A percentile compares a stretch with the other conserved stretches of the same genome.
phyloP scores from a whole-genome alignment of 1,139 yeast species.

The Magnusiomyces magnusii region DNA sequence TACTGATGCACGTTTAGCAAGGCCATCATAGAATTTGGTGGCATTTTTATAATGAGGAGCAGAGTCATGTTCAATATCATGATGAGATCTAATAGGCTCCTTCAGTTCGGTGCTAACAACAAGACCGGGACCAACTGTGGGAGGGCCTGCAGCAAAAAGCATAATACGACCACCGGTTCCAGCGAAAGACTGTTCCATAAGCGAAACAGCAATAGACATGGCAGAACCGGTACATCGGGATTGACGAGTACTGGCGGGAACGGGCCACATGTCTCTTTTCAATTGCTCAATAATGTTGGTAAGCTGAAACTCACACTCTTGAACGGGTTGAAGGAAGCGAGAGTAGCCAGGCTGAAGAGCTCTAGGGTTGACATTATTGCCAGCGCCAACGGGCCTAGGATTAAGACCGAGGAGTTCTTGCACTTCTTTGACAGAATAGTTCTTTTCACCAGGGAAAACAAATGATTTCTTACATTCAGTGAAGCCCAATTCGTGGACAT shows the following conservation, averaged over 20 bases:
- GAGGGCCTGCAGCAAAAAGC: constrained; percentile 91
- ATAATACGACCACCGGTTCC: constrained; percentile 87
- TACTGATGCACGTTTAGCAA: constrained; percentile 61
- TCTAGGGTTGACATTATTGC: constrained; percentile 3
- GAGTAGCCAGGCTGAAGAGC: constrained; percentile 40
- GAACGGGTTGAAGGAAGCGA: constrained; percentile 79
- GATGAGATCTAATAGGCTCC: constrained; percentile 96
- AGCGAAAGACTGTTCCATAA: constrained; percentile 80
- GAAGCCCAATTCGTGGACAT: constrained; percentile 85
- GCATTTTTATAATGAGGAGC: constrained; percentile 91
- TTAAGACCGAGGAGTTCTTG: constrained; percentile 62
- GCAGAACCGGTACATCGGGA: constrained; percentile 94
- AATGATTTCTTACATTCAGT: constrained; percentile 70
- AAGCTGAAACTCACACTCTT: constrained; percentile 80
- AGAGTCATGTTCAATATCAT: constrained; percentile 82
- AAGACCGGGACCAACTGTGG: constrained; percentile 92
- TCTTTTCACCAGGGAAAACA: constrained; percentile 91
- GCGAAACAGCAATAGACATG: constrained; percentile 69
- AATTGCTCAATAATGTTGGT: constrained; percentile 74
- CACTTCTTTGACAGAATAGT: constrained; percentile 68
- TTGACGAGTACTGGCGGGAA: constrained; percentile 80
- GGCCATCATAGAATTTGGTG: constrained; percentile 63
- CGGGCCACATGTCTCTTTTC: constrained; percentile 86
- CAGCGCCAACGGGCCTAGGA: constrained; percentile 24
- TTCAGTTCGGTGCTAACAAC: constrained; percentile 87